Evolutionary conservation across 225 moss, liverwort and hornwort species (phyloP).

Genomic region (Neckera pumila): DNA sequence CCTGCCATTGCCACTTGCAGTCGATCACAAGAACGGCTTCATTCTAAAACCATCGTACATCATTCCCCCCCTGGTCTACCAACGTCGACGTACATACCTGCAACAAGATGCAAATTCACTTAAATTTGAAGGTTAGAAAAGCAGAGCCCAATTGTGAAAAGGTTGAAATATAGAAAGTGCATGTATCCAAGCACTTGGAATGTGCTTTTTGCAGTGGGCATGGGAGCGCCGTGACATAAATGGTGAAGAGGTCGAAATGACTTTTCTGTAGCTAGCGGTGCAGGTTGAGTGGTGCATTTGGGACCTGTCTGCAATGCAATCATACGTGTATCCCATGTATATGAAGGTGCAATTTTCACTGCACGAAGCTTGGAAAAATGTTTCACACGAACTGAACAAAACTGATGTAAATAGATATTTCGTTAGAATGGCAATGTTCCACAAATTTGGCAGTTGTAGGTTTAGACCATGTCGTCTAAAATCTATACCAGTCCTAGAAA

Average conservation of each 20-base stretch:
- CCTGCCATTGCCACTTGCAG: conserved; percentile 93
- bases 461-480: no score
- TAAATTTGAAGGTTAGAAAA: background rate
- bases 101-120: background rate
- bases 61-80: conserved; percentile 91
- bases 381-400: conserved; percentile 73
- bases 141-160: background rate
- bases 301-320: conserved; percentile 62
- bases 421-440: no score
- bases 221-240: conserved; percentile 76
- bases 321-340: conserved; percentile 80
- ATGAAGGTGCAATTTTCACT: conserved; percentile 66
- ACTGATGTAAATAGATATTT: no score
- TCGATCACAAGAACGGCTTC: conserved; percentile 69
- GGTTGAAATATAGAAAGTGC: background rate
- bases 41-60: conserved; percentile 75
- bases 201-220: conserved; percentile 82
- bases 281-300: conserved; percentile 38
- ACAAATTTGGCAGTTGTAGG: no score
- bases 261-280: conserved; percentile 30
- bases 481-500: no score
- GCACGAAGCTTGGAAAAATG: conserved; percentile 79
- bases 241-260: conserved; percentile 68
- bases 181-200: conserved; percentile 77
- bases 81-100: conserved; percentile 73